These are phyloP conservation scores for Tetradesmus obliquus DNA, from an alignment of 139 green algal species.

Conservation along the genomic window DNA sequence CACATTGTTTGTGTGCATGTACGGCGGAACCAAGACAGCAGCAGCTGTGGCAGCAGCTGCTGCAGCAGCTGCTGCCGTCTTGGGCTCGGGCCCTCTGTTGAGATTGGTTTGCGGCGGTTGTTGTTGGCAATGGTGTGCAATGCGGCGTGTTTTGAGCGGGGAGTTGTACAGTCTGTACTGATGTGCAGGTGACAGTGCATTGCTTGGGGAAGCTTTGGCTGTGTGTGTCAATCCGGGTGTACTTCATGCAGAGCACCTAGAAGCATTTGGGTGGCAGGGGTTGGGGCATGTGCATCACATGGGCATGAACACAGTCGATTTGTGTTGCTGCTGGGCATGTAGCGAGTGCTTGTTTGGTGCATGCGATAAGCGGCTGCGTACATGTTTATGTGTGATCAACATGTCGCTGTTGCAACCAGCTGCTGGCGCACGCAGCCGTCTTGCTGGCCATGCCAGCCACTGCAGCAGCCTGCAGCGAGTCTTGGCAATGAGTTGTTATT, in stretches of 20 bases:
- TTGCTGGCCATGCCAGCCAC: no score
- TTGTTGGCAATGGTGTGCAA: not conserved
- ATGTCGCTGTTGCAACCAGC: no score
- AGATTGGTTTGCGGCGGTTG: not conserved
- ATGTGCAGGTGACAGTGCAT: not conserved
- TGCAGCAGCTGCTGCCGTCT: not conserved
- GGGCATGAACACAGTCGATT: no score
- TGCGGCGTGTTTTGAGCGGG: not conserved
- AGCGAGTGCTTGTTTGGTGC: no score
- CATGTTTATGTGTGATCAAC: no score
- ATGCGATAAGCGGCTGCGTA: no score
- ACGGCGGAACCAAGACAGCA: not conserved
- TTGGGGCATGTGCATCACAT: no score
- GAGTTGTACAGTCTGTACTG: not conserved
- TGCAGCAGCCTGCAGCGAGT: no score
- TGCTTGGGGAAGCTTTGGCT: not conserved
- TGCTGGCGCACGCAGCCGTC: no score
- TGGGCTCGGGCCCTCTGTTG: not conserved
- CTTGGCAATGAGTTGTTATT: no score
- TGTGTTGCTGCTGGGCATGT: no score
- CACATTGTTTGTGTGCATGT: not conserved
- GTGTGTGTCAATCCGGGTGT: not conserved
- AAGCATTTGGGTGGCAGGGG: no score
- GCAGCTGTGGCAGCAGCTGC: not conserved
- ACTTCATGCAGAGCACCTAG: not conserved